Base-by-base conservation (phyloP, 2,329 filamentous ascomycete genomes). In the Dissoconium aciculare region DNA sequence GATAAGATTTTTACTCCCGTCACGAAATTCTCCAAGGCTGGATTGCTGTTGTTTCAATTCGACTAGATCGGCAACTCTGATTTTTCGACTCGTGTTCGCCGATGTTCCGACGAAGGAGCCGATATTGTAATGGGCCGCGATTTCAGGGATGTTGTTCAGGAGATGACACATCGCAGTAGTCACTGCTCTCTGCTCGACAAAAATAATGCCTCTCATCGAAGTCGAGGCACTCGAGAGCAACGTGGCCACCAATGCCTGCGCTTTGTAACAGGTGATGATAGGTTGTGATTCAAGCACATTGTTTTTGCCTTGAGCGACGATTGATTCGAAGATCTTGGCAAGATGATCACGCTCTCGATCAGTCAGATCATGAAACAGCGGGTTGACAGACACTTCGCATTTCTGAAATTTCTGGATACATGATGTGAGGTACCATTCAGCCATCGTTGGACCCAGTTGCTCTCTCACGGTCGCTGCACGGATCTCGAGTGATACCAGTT, bases 31-130 rank as follows among this genome's bases (percentile, higher is more conserved):
- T 5, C 63, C 56, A 1, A 76, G 53, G 1, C 66, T 66, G 16
- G 58, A 47, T 27, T 58, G 54, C 34, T 72, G 67, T 27, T 59
- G 58, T 26, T 55, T 58, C 4, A 58, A 44, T 23, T 62, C 58
- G 1, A 58, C 49, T 4, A 71, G 52, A 28, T 69, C 64, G 2
- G 59, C 60, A 5, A 74, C 53, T 16, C 56, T 58, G 17, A 55
- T 45, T 35, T 61, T 62, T n/a, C 58, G 54, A 12, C 54, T 56
- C 9, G 49, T 45, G 17, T 49, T 55, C 14, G 49, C 47, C 25
- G 68, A 56, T 28, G 56, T 60, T 5, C 71, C 71, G 6, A 74
- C 58, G 33, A 73, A 72, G 3, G 63, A 62, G 17, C 54, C 62
- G 10, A 60, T 43, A 9, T 42, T 52, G 41, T 62, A 58, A 8